phyloP scores from a whole-genome alignment of 768 basidiomycete genomes.

The Thelephora aurantiotincta region DNA sequence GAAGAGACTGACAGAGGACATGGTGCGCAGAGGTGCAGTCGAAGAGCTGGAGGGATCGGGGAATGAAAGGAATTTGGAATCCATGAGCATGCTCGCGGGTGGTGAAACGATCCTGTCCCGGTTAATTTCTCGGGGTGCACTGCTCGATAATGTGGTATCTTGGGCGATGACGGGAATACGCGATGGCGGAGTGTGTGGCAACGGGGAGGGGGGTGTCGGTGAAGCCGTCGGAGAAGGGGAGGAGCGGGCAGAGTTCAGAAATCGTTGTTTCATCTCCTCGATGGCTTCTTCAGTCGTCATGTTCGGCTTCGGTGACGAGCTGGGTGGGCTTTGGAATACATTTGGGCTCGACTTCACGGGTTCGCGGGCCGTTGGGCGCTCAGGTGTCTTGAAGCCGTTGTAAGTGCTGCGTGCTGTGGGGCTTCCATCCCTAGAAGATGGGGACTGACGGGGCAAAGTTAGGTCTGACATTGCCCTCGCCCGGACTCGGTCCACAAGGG shows the following conservation, averaged over 20 bases:
- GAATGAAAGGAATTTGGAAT: neutral
- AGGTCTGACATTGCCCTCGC: conserved; percentile 7
- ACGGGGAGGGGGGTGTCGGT: conserved; percentile 5
- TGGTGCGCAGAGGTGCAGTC: neutral
- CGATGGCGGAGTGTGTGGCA: neutral
- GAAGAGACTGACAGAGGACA: conserved; percentile 1
- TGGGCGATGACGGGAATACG: neutral
- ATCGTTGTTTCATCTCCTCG: conserved; percentile 50
- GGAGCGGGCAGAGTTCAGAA: conserved; percentile 23
- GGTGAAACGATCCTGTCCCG: neutral
- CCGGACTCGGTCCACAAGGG: conserved; percentile 14
- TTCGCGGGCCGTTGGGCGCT: neutral
- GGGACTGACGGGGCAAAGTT: neutral
- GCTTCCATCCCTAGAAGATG: neutral
- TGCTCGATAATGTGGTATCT: neutral
- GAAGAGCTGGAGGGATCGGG: neutral
- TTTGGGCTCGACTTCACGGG: neutral
- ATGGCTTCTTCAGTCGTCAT: conserved; percentile 33
- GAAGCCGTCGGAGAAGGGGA: conserved; percentile 12
- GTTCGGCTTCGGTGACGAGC: conserved; percentile 3
- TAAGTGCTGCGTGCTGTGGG: neutral
- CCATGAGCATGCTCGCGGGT: neutral
- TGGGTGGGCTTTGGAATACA: neutral
- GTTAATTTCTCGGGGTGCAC: too few species aligned
- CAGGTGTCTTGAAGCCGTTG: conserved; percentile 10